Evolutionary conservation across 345 rosid genomes (phyloP), one percentile per base, ranked within the genome.

Genomic region (Xanthoceras sorbifolium): DNA sequence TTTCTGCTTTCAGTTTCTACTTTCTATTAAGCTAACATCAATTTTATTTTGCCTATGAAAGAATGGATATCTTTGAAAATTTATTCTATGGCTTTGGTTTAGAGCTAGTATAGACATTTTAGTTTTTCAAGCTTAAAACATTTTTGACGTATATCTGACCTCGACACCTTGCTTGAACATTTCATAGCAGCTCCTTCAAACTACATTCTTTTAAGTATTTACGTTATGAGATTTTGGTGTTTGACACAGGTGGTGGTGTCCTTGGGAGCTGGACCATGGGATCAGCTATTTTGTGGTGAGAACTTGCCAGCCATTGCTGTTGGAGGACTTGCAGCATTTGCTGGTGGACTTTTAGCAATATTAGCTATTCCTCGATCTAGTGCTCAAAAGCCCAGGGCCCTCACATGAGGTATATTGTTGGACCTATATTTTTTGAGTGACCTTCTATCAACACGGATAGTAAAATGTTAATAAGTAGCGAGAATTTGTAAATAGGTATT

Each of bases 221-320:
- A 64, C 26, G 22, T 23, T 20, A 32, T 66, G 73, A 28, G 48
- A 78, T 52, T 52, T 70, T 31, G 69, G n/a, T 75, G 54, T 72
- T 76, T 54, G 59, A 59, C 72, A 34, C 84, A 90, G 94, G 88
- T 89, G 57, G 80, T 92, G 71, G 92, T 92, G 70, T 91, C 98
- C 55, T 67, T 90, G 74, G 97, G 94, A 66, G 85, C 89, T 89
- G 98, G 90, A 17, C 92, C 93, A 42, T 92, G 92, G 90, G 92
- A 90, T 86, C 90, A 92, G 85, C 86, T 91, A 64, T 87, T 89
- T 74, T 91, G 94, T 69, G 94, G 96, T 76, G 97, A 94, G 72
- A 91, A 91, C 80, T 91, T 87, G 48, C 90, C 96, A 8, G 94
- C 94, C 32, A 85, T 94, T 82, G 92, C 89, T 59, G 90, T 89